phyloP scores from a whole-genome alignment of 2,329 filamentous ascomycete genomes.

The Pseudodiploospora longispora region DNA sequence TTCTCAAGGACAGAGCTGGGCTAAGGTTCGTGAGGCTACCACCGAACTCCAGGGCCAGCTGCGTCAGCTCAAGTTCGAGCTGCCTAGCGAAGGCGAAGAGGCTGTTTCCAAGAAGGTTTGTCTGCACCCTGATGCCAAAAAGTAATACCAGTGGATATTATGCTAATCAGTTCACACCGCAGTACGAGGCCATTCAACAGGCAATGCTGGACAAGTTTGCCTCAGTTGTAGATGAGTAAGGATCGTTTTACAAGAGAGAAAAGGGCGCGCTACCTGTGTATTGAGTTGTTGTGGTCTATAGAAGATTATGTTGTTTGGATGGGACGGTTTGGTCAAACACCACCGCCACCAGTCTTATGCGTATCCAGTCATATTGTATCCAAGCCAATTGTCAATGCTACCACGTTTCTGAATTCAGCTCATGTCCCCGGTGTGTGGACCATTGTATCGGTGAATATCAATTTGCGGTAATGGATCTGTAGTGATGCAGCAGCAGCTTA shows the following conservation, averaged over 20 bases:
- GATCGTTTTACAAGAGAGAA: constrained; percentile 1
- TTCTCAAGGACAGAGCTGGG: constrained; percentile 83
- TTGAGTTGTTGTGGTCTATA: constrained; percentile 17
- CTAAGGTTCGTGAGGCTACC: constrained; percentile 86
- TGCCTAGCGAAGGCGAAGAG: constrained; percentile 79
- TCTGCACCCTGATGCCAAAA: constrained; percentile 2
- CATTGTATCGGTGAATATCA: neutral
- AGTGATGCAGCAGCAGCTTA: too few species aligned
- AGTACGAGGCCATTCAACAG: constrained; percentile 91
- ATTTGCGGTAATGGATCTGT: too few species aligned
- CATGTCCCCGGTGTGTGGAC: neutral
- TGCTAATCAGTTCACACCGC: constrained; percentile 29
- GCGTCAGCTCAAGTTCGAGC: constrained; percentile 92
- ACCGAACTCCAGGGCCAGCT: constrained; percentile 77
- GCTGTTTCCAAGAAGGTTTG: constrained; percentile 74
- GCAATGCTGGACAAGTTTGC: constrained; percentile 97
- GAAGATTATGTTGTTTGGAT: constrained; percentile 11
- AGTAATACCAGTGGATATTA: neutral
- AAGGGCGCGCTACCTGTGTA: constrained; percentile 8
- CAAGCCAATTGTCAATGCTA: constrained; percentile 13
- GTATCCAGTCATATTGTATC: constrained; percentile 20
- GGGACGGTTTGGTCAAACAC: constrained; percentile 11
- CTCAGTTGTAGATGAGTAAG: constrained; percentile 86
- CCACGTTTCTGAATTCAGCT: neutral
- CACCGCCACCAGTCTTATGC: constrained; percentile 8